Evolutionary conservation across 306 rosid species (phyloP).

Genomic region (Acacia acuminata): DNA sequence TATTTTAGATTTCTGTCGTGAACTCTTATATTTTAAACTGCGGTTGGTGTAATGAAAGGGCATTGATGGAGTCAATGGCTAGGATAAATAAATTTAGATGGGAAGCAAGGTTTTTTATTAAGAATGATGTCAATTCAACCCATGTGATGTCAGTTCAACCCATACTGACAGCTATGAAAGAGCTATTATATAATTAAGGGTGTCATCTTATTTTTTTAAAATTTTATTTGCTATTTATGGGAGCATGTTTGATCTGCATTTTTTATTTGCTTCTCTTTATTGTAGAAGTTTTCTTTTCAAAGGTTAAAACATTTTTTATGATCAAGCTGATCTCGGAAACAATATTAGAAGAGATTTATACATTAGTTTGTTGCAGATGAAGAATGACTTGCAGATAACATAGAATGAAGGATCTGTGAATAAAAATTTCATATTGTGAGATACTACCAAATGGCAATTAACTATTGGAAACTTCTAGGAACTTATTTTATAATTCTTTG

Average conservation of each 20-base stretch:
- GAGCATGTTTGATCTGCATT: neutral
- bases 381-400: neutral
- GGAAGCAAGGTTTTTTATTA: neutral
- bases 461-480: neutral
- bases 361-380: neutral
- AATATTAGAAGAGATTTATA: neutral
- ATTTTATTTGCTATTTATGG: neutral
- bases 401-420: neutral
- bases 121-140: neutral
- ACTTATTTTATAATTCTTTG: neutral
- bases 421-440: neutral
- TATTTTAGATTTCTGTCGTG: neutral
- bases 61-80: slow-evolving; percentile 4
- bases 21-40: neutral
- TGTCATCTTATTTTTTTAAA: neutral
- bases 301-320: neutral
- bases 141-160: neutral
- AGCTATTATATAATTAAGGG: neutral
- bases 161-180: neutral
- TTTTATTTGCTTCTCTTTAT: neutral
- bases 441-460: neutral
- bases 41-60: neutral
- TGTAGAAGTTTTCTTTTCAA: neutral
- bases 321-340: neutral
- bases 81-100: neutral